A percentile compares a stretch with the other conserved stretches of the same genome.
Conservation (phyloP, 805 yeast species). For the Maudiozyma turicensis region DNA sequence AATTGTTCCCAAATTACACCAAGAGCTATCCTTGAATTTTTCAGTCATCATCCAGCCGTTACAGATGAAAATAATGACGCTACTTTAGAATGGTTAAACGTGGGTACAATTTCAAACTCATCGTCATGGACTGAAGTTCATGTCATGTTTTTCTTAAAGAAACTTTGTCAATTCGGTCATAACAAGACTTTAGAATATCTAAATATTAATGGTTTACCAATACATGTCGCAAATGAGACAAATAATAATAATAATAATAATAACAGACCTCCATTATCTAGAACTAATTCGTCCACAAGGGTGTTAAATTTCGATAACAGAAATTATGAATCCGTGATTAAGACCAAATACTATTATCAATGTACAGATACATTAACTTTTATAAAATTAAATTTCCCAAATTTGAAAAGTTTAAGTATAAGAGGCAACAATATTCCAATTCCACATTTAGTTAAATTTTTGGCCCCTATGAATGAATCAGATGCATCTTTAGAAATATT, state of each 20-base stretch:
- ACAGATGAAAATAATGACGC: slow-evolving; percentile 31
- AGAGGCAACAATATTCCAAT: slow-evolving; percentile 30
- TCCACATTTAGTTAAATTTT: slow-evolving; percentile 27
- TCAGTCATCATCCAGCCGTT: slow-evolving; percentile 61
- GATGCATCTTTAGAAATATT: slow-evolving; percentile 5
- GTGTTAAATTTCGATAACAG: slow-evolving; percentile 1
- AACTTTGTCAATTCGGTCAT: slow-evolving; percentile 31
- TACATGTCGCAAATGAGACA: slow-evolving; percentile 26
- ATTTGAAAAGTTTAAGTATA: slow-evolving; percentile 30
- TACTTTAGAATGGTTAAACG: slow-evolving; percentile 53
- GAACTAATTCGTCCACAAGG: neutral
- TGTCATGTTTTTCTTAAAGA: slow-evolving; percentile 36
- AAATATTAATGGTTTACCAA: slow-evolving; percentile 59
- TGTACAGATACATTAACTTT: slow-evolving; percentile 28
- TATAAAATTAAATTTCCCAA: slow-evolving; percentile 33
- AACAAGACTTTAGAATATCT: slow-evolving; percentile 34
- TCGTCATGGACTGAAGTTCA: slow-evolving; percentile 47
- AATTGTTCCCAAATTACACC: slow-evolving; percentile 62
- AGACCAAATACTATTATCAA: slow-evolving; percentile 21
- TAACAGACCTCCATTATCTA: slow-evolving; percentile 7
- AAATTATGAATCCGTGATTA: slow-evolving; percentile 6
- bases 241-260: too few species aligned
- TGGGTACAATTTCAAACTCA: slow-evolving; percentile 57
- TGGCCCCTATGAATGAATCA: slow-evolving; percentile 21
- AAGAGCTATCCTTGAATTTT: slow-evolving; percentile 57